A percentile compares a stretch with the other conserved stretches of the same genome.
These are phyloP conservation scores for Nitzschia inconspicua DNA, from an alignment of 108 stramenopile genomes.

Conservation along the genomic window DNA sequence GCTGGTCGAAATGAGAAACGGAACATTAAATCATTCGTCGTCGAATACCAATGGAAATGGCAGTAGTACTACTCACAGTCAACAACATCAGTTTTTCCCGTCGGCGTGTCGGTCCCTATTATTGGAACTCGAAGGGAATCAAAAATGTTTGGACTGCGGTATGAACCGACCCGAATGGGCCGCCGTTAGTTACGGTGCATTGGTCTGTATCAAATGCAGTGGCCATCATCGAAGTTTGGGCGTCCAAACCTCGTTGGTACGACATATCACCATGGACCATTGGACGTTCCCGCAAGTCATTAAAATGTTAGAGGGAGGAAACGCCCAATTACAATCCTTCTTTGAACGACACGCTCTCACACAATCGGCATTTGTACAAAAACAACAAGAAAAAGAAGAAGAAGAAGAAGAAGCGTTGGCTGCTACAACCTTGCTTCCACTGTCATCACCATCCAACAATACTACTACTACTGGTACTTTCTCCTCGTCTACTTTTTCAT, in stretches of 20 bases:
- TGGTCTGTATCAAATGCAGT: constrained; percentile 81
- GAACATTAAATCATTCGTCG: not conserved
- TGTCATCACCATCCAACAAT: no score
- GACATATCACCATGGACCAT: constrained; percentile 73
- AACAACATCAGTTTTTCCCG: constrained; percentile 42
- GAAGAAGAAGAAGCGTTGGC: no score
- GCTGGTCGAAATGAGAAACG: constrained; percentile 1
- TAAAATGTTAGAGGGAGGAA: constrained; percentile 80
- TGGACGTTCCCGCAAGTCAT: constrained; percentile 65
- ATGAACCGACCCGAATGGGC: constrained; percentile 82
- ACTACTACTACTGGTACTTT: no score
- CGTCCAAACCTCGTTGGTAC: constrained; percentile 68
- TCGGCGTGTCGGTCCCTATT: constrained; percentile 57
- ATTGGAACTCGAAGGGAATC: constrained; percentile 54
- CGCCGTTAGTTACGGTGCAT: constrained; percentile 75
- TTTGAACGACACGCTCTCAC: constrained; percentile 50
- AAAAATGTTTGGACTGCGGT: constrained; percentile 79
- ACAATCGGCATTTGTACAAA: not conserved
- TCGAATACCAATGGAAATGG: not conserved
- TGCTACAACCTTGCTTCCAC: no score
- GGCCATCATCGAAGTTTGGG: constrained; percentile 85
- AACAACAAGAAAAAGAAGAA: no score
- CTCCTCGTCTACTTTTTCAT: no score
- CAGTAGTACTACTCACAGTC: not conserved
- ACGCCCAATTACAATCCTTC: constrained; percentile 58